These are phyloP conservation scores for Solanum hybrid DNA, from an alignment of 305 asterid genomes.

Conservation along the genomic window DNA sequence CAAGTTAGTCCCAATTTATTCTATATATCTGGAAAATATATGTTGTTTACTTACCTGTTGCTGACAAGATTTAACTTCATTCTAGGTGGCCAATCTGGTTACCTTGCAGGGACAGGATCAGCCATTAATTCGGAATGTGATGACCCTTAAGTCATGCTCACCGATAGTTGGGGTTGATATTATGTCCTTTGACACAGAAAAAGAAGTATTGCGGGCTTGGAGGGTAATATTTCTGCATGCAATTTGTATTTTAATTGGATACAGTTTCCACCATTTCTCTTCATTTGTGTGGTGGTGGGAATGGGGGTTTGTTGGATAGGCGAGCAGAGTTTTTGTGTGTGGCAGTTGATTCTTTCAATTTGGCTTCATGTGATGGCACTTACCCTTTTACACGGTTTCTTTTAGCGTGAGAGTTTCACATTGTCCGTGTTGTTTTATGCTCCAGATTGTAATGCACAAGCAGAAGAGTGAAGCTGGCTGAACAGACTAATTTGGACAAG, in stretches of 20 bases:
- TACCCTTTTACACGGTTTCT: not conserved
- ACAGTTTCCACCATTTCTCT: not conserved
- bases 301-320: not conserved
- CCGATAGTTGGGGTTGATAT: constrained; percentile 98
- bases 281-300: not conserved
- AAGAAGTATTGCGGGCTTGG: constrained; percentile 90
- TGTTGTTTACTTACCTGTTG: constrained; percentile 6
- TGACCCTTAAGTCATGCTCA: constrained; percentile 97
- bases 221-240: constrained; percentile 50
- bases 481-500: not conserved
- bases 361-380: not conserved
- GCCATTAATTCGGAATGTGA: constrained; percentile 90
- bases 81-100: constrained; percentile 84
- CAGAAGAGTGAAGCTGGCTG: not conserved
- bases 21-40: not conserved
- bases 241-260: not conserved
- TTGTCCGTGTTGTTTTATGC: not conserved
- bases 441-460: constrained; percentile 1
- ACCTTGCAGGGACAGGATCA: constrained; percentile 92
- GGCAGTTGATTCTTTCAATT: not conserved
- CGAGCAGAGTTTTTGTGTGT: not conserved
- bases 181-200: constrained; percentile 94
- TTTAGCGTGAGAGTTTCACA: not conserved
- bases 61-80: constrained; percentile 9
- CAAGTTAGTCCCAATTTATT: constrained; percentile 41